Evolutionary conservation across 331 rosid genomes (phyloP), one percentile per base, ranked within the genome.

Genomic region (Ulmus americana): DNA sequence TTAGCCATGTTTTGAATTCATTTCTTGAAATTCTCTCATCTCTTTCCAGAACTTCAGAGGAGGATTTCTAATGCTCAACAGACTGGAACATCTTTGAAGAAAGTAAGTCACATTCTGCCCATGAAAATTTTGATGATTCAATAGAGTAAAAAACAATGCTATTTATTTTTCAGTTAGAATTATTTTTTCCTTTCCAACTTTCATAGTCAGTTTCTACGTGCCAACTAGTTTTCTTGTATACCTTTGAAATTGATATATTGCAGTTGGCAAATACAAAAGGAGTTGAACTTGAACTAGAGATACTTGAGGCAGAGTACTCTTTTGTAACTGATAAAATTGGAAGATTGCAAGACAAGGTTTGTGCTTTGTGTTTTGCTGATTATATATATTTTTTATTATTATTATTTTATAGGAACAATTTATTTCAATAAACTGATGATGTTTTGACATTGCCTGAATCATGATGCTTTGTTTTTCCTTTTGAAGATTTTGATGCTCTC

Each of bases 221-320:
- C 55, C 48, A 52, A 49, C 61, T 65, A 35, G 67, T 61, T 69
- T 74, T 43, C 68, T 6, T 18, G 20, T 2, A 49, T 59, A 18
- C 10, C n/a, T 47, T 79, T n/a, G 50, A 41, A 45, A 12, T 46
- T 66, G 69, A 18, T 56, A 68, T 76, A 35, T 72, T 84, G 83
- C 72, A 90, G 96, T 60, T 79, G 46, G 82, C 80, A 16, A 76
- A 90, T 60, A 67, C 85, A 39, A 89, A 79, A 81, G 99, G 99
- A 48, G 78, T 73, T 62, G 95, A 74, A 72, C 79, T 94, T 76
- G 97, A 89, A 66, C 72, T 78, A 69, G 95, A 89, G 81, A 82
- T 85, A 60, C 86, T 94, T 44, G 99, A 85, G 80, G 95, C 86
- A 16, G 97, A 94, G 71, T 85, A 72, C 73, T 72, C 90, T 62